These are phyloP conservation scores for Pholiota molesta DNA, from an alignment of 768 basidiomycete genomes.

Conservation along the genomic window DNA sequence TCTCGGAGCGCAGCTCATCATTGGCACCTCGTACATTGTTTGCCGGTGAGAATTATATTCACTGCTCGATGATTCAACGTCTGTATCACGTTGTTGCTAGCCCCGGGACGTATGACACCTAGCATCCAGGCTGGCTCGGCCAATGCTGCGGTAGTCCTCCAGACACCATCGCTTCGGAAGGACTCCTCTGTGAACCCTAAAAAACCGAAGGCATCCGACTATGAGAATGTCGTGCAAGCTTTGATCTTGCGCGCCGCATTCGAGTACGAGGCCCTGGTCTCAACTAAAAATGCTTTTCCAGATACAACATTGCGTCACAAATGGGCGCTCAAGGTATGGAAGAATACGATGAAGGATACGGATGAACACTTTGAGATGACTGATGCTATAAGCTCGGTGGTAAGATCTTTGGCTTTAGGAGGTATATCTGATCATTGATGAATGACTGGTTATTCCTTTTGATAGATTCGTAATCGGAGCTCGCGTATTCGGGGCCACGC, in stretches of 20 bases:
- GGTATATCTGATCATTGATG: background rate
- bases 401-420: too few relatives aligned
- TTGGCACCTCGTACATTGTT: too few relatives aligned
- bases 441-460: background rate
- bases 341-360: background rate
- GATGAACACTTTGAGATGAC: background rate
- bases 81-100: too few relatives aligned
- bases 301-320: background rate
- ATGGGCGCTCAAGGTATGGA: background rate
- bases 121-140: too few relatives aligned
- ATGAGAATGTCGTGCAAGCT: background rate
- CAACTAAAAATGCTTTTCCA: background rate
- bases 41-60: too few relatives aligned
- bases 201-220: background rate
- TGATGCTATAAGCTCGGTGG: background rate
- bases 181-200: background rate
- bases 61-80: too few relatives aligned
- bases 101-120: too few relatives aligned
- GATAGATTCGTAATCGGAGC: background rate
- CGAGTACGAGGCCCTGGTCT: background rate
- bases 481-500: background rate
- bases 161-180: too few relatives aligned
- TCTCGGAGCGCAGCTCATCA: too few relatives aligned
- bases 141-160: too few relatives aligned
- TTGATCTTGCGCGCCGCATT: background rate